Evolutionary conservation across 2,329 filamentous ascomycete genomes (phyloP), one percentile per base, ranked within the genome.

Genomic region (Gaeumannomyces tritici): DNA sequence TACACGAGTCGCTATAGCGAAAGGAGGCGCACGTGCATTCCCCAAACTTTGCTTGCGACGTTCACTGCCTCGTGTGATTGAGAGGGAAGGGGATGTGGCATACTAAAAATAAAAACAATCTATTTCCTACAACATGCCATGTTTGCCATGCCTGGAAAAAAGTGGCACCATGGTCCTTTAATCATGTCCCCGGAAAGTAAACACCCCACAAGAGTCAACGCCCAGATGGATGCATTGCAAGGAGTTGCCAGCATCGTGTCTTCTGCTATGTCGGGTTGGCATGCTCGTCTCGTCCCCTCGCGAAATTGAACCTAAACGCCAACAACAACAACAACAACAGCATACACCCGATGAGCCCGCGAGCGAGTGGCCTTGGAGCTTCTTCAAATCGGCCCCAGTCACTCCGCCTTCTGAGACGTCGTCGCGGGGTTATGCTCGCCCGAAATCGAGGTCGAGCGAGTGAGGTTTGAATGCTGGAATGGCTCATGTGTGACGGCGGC

Each of bases 381-480:
- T 3, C 42, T 51, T n/a, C 6, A 7, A 51, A 51, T n/a, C 42
- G 8, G 6, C 21, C 12, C 21, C 21, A 51, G 11, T 51, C 42
- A 51, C 42, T 51, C 42, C 21, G 42, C 21, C 42, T 51, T 51
- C 42, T 51, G 21, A n/a, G 42, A n/a, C 18, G 42, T 15, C 11
- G 24, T 27, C 26, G 57, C 51, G 4, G 62, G 24, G 13, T 8
- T 24, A n/a, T 60, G 58, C 26, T 62, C 78, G 29, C 79, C 79
- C 4, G 73, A 77, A 3, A 74, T 68, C 0, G 78, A 80, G 21
- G 77, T 78, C 2, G 80, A 78, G 21, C 76, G 77, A 12, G 74
- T 77, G 54, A 84, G 71, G 18, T 79, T 75, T 1, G 82, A 84
- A 27, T 76, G 75, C 29, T 79, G 75, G n/a, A 75, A 67, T 5